phyloP scores from a whole-genome alignment of 2,329 filamentous ascomycete genomes.

The Cryphonectria radicalis region DNA sequence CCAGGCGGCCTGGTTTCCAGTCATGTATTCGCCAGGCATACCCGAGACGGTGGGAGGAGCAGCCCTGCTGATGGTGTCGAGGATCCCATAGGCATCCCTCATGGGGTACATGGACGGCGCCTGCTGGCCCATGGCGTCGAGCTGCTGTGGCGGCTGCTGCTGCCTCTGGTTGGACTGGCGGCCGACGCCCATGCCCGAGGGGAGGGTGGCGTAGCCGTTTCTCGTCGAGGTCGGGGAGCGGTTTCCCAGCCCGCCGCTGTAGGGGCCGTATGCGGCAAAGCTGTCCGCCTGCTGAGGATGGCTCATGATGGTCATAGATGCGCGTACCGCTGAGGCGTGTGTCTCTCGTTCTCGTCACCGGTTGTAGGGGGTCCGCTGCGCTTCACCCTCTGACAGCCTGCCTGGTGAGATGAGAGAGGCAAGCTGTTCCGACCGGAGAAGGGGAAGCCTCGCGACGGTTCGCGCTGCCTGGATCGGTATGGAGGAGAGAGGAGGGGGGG shows the following conservation, averaged over 20 bases:
- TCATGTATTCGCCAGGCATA: conserved; percentile 34
- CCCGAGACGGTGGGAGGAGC: conserved; percentile 33
- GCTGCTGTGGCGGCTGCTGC: conserved; percentile 31
- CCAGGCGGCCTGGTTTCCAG: conserved; percentile 36
- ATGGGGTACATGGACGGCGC: conserved; percentile 33
- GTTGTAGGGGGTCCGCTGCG: not conserved
- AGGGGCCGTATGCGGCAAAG: conserved; percentile 28
- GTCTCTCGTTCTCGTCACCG: not conserved
- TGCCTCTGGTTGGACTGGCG: conserved; percentile 35
- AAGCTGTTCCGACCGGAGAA: conserved; percentile 18
- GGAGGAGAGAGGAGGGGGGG: not conserved
- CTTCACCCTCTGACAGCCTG: conserved; percentile 2
- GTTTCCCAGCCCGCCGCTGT: conserved; percentile 31
- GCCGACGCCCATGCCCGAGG: conserved; percentile 31
- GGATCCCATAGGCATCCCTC: conserved; percentile 37
- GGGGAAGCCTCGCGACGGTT: not conserved
- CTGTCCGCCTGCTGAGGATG: conserved; percentile 29
- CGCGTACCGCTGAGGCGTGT: conserved; percentile 12
- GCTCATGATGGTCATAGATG: conserved; percentile 29
- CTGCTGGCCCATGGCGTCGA: conserved; percentile 35
- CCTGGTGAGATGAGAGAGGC: conserved; percentile 5
- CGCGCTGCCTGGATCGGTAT: not conserved
- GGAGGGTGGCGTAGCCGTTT: conserved; percentile 37
- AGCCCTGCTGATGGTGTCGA: conserved; percentile 36
- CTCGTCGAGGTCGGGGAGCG: conserved; percentile 36